Base-by-base conservation (phyloP, 805 yeast species). In the Komagataella pastoris region DNA sequence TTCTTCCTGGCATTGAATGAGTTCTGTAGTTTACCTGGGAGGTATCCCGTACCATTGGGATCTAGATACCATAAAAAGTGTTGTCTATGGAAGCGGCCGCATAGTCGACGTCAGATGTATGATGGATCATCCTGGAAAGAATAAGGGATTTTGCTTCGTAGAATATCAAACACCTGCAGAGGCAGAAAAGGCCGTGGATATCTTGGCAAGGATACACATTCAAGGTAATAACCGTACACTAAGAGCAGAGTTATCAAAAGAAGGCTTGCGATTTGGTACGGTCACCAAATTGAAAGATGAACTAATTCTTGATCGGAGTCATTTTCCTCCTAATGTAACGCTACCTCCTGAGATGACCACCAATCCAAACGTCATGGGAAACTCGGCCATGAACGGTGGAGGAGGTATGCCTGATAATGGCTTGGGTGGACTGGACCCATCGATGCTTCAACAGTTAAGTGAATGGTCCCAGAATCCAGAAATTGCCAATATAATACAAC, bases 1-100 rank as follows among this genome's bases (percentile, higher is more conserved):
- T 64, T 30, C 14, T 30, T 12, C 40, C 12, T 30, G 8, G 40
- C 40, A 10, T 8, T 14, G 40, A 30, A 7, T 64, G 76, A 45
- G 80, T 80, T 19, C 62, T 81, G 18, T 44, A 18, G 47, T 44
- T 1, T 81, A 77, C 57, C 57, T 81, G 12, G 88, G 87, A 14
- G 77, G 75, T 57, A 67, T 85, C 24, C 93, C 93, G 0, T 75
- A 75, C 56, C 82, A 81, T 54, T 85, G 93, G 93, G 80, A 74
- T 55, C 81, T 77, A 52, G 77, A 77, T 50, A 77, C 74, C 14
- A 69, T 85, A 43, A 76, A 80, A 51, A 77, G 81, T 24, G 77
- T 85, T 8, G 81, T 84, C 21, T 81, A 85, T 51, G 90, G 90
- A 1, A 73, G 85, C 7, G 93, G 93, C 1, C 76, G 77, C 2